Conservation (phyloP, 352 stramenopile species). For the Pilasporangium apinafurcum region DNA sequence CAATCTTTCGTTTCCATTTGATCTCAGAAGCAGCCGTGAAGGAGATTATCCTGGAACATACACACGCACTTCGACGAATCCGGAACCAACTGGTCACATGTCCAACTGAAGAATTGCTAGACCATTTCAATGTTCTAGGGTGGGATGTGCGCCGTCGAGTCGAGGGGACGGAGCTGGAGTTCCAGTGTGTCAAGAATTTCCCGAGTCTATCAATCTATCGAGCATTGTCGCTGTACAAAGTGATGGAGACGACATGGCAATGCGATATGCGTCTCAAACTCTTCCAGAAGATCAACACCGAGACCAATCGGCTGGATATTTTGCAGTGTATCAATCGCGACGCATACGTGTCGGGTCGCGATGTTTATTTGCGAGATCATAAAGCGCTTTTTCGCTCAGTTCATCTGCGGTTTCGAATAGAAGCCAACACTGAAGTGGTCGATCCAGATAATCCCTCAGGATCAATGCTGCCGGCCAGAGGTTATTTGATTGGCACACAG, state of each 20-base stretch:
- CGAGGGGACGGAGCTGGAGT: constrained; percentile 24
- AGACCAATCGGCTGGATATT: constrained; percentile 39
- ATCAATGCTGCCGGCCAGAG: too few species aligned
- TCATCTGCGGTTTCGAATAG: constrained; percentile 37
- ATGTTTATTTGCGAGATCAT: constrained; percentile 32
- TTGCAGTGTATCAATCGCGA: constrained; percentile 30
- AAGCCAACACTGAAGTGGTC: constrained; percentile 14
- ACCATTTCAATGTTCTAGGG: too few species aligned
- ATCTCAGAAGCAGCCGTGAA: constrained; percentile 25
- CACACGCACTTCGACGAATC: constrained; percentile 17
- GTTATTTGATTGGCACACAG: constrained; percentile 39
- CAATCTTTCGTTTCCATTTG: constrained; percentile 27
- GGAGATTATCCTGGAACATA: constrained; percentile 29
- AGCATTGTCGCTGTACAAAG: too few species aligned
- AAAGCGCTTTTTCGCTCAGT: constrained; percentile 35
- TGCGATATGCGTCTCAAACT: constrained; percentile 26
- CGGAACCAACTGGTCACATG: constrained; percentile 21
- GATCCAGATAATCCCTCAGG: too few species aligned
- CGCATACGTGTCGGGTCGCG: constrained; percentile 36
- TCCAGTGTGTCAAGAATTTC: constrained; percentile 34
- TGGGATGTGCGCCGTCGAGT: constrained; percentile 29
- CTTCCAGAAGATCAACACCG: constrained; percentile 38
- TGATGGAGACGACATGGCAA: constrained; percentile 37
- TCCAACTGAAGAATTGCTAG: constrained; percentile 24
- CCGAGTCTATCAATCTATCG: constrained; percentile 23